Conservation (phyloP, 139 green algal species). For the Choricystis sp. region DNA sequence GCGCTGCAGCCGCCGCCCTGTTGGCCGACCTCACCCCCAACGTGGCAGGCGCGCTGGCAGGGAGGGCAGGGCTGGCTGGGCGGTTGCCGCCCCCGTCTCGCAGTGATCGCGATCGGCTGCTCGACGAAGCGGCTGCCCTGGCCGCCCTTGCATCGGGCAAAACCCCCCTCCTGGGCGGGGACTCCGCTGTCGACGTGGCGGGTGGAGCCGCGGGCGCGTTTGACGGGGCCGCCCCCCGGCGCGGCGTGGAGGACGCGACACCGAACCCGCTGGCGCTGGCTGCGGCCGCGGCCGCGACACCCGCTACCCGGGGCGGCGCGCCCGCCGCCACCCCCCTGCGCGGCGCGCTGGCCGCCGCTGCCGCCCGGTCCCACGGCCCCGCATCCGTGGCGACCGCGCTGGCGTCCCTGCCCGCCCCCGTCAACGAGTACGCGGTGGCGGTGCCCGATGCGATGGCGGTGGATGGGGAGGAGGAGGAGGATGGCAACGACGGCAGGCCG, state of each 20-base stretch:
- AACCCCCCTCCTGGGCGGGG: constrained; percentile 81
- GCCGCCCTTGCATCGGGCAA: constrained; percentile 45
- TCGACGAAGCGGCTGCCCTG: constrained; percentile 74
- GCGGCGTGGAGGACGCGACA: constrained; percentile 19
- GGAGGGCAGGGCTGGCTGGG: too few species aligned
- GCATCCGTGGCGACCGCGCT: constrained; percentile 42
- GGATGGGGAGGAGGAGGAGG: constrained; percentile 16
- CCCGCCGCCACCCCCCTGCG: constrained; percentile 5
- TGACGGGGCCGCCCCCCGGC: constrained; percentile 59
- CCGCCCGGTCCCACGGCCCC: constrained; percentile 8
- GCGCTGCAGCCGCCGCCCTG: constrained; percentile 48
- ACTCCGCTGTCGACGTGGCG: constrained; percentile 37
- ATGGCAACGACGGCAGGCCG: constrained; percentile 16
- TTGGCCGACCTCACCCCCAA: constrained; percentile 76
- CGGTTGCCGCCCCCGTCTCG: constrained; percentile 35
- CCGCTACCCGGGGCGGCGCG: neutral
- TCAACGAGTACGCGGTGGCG: constrained; percentile 80
- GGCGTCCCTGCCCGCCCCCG: constrained; percentile 53
- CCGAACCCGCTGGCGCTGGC: constrained; percentile 44
- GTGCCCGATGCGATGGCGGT: constrained; percentile 39
- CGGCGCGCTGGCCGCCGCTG: constrained; percentile 1
- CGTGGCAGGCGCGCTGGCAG: constrained; percentile 50
- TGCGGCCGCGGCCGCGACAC: constrained; percentile 9
- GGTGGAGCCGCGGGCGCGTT: neutral
- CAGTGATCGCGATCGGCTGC: constrained; percentile 42